Base-by-base conservation (phyloP, 179 eudicot genomes). In the Silene vulgaris region DNA sequence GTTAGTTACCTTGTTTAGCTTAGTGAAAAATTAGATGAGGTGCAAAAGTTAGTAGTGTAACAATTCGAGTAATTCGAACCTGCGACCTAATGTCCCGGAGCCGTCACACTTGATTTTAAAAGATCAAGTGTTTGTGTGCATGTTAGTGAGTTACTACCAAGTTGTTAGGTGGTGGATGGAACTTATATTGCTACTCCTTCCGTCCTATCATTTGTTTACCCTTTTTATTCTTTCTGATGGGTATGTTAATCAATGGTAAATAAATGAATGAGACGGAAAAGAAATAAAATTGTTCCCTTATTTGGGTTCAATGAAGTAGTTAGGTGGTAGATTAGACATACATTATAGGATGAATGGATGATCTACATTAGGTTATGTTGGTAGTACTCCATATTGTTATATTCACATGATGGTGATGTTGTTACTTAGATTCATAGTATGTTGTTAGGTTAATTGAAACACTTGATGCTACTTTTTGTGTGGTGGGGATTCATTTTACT, bases 41-140 rank as follows among this genome's bases (percentile, higher is more conserved):
- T 32, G 37, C 37, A 32, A 3, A 32, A 3, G 65, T 23, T 61
- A 65, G 1, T 71, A 23, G 52, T 57, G 62, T 3, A 57, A 63
- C 60, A 74, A 52, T 71, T 73, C 63, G 84, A 32, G 37, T 3
- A 4, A 32, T 32, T 32, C 37, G 4, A 32, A 32, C 37, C 37
- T 32, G 37, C 26, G 6, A 32, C 37, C 37, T 32, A 32, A 32
- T 23, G 26, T 23, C 26, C 26, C 26, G 26, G 26, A 23, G 26
- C 26, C 26, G 26, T 23, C 26, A 23, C 26, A 23, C 35, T 32
- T 32, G 77, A 78, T 32, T 63, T 1, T 50, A 21, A 3, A 66
- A 66, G 45, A 20, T 61, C 30, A n/a, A 60, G 5, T 62, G 28
- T 74, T 62, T 56, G 8, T 65, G 50, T 65, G 50, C 40, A 17